Conservation (phyloP, 495 filamentous ascomycete genomes). For the Parathielavia hyrcaniae region DNA sequence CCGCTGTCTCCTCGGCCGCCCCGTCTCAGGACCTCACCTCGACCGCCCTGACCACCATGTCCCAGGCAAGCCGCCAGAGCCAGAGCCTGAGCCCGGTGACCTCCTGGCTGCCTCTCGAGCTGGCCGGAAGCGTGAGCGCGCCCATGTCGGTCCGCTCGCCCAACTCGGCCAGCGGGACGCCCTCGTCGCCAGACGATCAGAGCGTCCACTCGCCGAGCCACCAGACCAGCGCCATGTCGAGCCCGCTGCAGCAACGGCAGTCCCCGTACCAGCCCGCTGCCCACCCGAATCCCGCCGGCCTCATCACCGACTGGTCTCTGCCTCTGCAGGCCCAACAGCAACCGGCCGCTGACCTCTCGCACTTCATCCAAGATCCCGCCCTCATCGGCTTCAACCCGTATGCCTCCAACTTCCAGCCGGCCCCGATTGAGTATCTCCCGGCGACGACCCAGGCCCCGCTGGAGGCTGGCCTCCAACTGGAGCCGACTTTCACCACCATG, state of each 20-base stretch:
- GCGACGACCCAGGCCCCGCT: conserved; percentile 60
- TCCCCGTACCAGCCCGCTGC: conserved; percentile 43
- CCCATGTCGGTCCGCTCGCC: conserved; percentile 36
- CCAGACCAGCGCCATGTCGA: conserved; percentile 37
- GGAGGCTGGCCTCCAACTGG: conserved; percentile 58
- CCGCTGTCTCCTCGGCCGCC: conserved; percentile 38
- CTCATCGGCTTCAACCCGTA: conserved; percentile 48
- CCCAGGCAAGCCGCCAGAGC: conserved; percentile 34
- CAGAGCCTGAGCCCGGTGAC: conserved; percentile 37
- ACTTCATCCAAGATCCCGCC: conserved; percentile 46
- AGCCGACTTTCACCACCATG: conserved; percentile 55
- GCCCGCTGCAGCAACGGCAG: conserved; percentile 43
- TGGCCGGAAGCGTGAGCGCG: conserved; percentile 33
- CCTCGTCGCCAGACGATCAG: conserved; percentile 43
- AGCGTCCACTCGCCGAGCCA: conserved; percentile 40
- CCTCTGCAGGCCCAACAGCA: conserved; percentile 49
- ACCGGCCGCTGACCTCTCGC: conserved; percentile 46
- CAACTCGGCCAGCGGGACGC: conserved; percentile 37
- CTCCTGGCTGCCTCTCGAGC: conserved; percentile 44
- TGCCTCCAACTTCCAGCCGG: conserved; percentile 44
- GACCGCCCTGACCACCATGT: conserved; percentile 42
- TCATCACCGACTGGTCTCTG: conserved; percentile 50
- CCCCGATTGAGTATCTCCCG: conserved; percentile 64
- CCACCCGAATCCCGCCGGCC: conserved; percentile 38
- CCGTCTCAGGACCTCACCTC: conserved; percentile 40